Evolutionary conservation across 2,329 filamentous ascomycete species (phyloP), one percentile per base, ranked within the genome.

Genomic region (Geoglossum cookeanum): DNA sequence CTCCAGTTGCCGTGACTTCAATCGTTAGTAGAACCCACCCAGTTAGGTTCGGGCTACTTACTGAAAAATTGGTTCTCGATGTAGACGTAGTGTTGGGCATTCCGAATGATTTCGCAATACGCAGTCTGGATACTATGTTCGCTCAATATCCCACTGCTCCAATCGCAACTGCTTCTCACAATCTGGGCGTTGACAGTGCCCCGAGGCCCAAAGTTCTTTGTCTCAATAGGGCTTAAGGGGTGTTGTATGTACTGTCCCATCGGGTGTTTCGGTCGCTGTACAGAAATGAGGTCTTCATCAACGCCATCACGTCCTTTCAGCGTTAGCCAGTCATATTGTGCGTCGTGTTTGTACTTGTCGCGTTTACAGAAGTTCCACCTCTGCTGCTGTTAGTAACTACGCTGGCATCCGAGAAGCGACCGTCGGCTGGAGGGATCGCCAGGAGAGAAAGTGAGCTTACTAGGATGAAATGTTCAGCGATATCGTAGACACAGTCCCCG

Each of bases 61-160:
- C 78, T 96, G 75, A 97, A 98, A 73, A 97, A 97, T 65, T 98
- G 92, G 65, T 97, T 97, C 69, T 98, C 92, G 60, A 98, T 95
- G 72, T 97, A 98, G 29, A 98, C 85, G 63, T 81, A 96, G 67
- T 97, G 91, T 69, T 96, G 74, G 0, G 91, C 91, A 55, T 87
- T 87, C 55, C 83, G 76, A 64, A 97, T 97, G 33, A 94, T 73
- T 61, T 95, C 87, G 59, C 75, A 76, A 67, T 94, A 94, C 0
- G 89, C 87, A 63, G 88, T 94, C 63, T 92, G 87, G 58, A 94
- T 94, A 55, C 84, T 89, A 63, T 87, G 83, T 60, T 94, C 89
- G 0, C 76, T 81, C 47, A 94, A 69, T 59, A 96, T 92, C 3
- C 91, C 91, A 65, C 86, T 94, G 15, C 87, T 94, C 91, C 91